Base-by-base conservation (phyloP, 345 rosid species). In the Eucalyptus rudis region DNA sequence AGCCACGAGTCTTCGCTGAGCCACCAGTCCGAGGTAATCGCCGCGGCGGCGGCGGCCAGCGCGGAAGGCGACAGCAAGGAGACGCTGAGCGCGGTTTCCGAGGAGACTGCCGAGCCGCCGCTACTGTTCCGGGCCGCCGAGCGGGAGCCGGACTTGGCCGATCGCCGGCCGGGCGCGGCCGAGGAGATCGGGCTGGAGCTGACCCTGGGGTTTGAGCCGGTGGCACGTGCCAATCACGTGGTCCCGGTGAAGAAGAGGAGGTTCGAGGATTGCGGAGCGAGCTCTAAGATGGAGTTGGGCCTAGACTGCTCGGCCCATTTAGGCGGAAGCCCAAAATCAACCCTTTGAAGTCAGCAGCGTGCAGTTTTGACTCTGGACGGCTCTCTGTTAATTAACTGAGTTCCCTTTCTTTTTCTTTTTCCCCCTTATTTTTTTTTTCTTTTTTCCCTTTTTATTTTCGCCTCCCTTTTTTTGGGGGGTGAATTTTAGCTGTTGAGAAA, bases 1-100 rank as follows among this genome's bases (percentile, higher is more conserved):
- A 97, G 99, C 76, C 99, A 95, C 88, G 98, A 95, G 31, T 98
- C 98, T 8, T 94, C 98, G 10, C 93, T 98, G 95, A 97, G 99
- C 91, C 98, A 97, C 89, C 96, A 95, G 91, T 95, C 98, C 36
- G 98, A 95, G 90, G 87, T 93, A 25, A 62, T 15, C 15, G 87
- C 56, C 92, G 97, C 93, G 49, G 89, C 92, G 93, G 97, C 93
- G 93, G 89, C 92, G 93, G 97, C 94, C 36, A 91, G 89, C 79
- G 93, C 92, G 89, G 94, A 95, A 86, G 94, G 94, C 10, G 94
- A 96, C 44, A 96, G 95, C 86, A 93, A 95, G 86, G 97, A 94
- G 40, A 90, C 93, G n/a, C 93, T 92, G 90, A 96, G 97, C 91
- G 93, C 91, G 92, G 90, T 94, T 25, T 97, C 99, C 6, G 95